A percentile compares a stretch with the other conserved stretches of the same genome.
Conservation (phyloP, 805 yeast species). For the Sugiyamaella americana region DNA sequence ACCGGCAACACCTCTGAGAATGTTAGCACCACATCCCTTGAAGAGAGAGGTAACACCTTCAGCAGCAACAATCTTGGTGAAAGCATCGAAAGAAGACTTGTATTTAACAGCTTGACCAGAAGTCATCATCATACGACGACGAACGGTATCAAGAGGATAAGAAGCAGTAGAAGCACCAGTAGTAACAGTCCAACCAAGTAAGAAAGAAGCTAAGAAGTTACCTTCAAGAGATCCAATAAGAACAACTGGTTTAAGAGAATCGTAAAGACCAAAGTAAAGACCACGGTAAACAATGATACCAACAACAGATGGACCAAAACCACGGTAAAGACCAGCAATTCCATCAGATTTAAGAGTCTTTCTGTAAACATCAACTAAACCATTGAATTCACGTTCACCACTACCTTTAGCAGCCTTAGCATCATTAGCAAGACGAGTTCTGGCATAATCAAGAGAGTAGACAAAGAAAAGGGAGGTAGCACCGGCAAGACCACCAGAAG, state of each 20-base stretch:
- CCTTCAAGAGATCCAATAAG: conserved; percentile 93
- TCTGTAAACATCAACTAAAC: conserved; percentile 93
- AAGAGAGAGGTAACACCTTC: conserved; percentile 90
- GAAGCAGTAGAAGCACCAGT: conserved; percentile 98
- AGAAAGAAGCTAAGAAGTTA: conserved; percentile 90
- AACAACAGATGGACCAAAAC: conserved; percentile 96
- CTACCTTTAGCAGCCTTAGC: conserved; percentile 77
- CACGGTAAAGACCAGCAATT: conserved; percentile 98
- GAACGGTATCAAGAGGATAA: conserved; percentile 97
- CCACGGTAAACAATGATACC: conserved; percentile 99
- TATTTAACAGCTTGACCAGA: conserved; percentile 98
- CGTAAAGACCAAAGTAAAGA: conserved; percentile 96
- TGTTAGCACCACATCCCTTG: conserved; percentile 99
- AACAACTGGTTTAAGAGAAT: conserved; percentile 91
- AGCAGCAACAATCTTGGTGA: conserved; percentile 86
- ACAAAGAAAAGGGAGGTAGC: conserved; percentile 89
- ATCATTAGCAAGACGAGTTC: conserved; percentile 98
- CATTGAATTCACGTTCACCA: conserved; percentile 95
- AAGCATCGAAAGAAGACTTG: conserved; percentile 91
- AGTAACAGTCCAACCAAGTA: conserved; percentile 96
- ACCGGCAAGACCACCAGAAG: conserved; percentile 99
- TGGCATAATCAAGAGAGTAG: conserved; percentile 96
- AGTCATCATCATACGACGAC: conserved; percentile 99
- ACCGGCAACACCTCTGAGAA: conserved; percentile 99
- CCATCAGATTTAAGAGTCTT: conserved; percentile 94